These are phyloP conservation scores for Populus ilicifolia DNA, from an alignment of 345 rosid species.

Conservation along the genomic window DNA sequence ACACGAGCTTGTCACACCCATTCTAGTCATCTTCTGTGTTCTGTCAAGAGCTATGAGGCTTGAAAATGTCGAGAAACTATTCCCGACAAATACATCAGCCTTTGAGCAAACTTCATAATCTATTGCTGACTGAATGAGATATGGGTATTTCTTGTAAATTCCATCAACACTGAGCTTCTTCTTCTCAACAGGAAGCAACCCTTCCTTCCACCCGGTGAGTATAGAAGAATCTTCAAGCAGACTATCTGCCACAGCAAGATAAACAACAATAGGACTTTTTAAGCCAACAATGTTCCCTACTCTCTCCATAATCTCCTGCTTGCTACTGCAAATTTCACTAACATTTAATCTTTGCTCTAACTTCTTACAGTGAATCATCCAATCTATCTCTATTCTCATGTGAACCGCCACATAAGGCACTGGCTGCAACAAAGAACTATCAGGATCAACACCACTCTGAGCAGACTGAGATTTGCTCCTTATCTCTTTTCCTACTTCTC, in stretches of 20 bases:
- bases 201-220: constrained; percentile 69
- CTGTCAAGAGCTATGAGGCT: constrained; percentile 85
- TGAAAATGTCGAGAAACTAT: constrained; percentile 93
- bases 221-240: constrained; percentile 77
- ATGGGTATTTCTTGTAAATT: constrained; percentile 70
- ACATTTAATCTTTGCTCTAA: constrained; percentile 61
- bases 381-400: constrained; percentile 95
- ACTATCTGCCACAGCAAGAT: constrained; percentile 83
- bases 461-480: constrained; percentile 17
- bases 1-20: constrained; percentile 59
- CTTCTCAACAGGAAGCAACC: constrained; percentile 75
- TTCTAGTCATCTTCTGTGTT: constrained; percentile 65
- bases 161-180: constrained; percentile 69
- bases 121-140: constrained; percentile 88
- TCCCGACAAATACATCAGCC: constrained; percentile 87
- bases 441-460: not conserved
- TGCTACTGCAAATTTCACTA: constrained; percentile 82
- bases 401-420: constrained; percentile 76
- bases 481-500: constrained; percentile 49
- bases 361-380: constrained; percentile 98
- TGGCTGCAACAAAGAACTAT: not conserved
- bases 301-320: constrained; percentile 64
- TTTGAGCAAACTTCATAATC: constrained; percentile 89
- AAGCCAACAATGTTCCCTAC: constrained; percentile 60
- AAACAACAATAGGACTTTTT: constrained; percentile 51